Evolutionary conservation across 1,284 basidiomycete genomes (phyloP), one percentile per base, ranked within the genome.

Genomic region (Malassezia sp.): DNA sequence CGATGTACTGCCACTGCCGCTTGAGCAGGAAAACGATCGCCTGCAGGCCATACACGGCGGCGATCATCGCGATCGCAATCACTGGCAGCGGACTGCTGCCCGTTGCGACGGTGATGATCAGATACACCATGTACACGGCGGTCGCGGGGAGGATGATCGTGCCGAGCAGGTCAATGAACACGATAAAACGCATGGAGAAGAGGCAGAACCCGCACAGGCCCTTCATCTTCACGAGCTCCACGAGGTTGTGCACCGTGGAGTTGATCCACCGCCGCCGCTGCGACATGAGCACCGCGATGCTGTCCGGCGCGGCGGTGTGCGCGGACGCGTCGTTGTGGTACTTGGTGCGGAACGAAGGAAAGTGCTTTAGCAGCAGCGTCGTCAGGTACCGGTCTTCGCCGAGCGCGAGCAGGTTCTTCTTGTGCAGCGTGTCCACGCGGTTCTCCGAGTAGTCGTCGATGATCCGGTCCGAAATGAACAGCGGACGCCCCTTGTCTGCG

Each of bases 231-330:
- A 95, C 75, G 29, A 97, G 77, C 71, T 96, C 91, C 39, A 81
- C 85, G 52, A 97, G 74, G 71, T 99, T 97, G 75, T 99, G 91
- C 24, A 97, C 82, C 0, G 91, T 99, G 29, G 89, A 96, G 75
- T 97, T 97, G 74, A 97, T 99, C 93, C 93, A 97, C 63, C 89
- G 83, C 75, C 90, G 84, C 74, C 90, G 82, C 71, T 99, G 91
- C 9, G 88, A 93, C n/a, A 97, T 75, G 56, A 97, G 73, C 35
- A 99, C 83, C 67, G 82, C 82, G 86, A 88, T 95, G 60, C 86
- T 83, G 77, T 85, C 1, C 3, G 70, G 70, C 4, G 70, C 70
- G 1, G 65, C 55, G 15, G 72, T 73, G 56, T 57, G 53, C 3
- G 90, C 89, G 67, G 87, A 83, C 1, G 89, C 89, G 67, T 96